These are phyloP conservation scores for Cercophora samala DNA, from an alignment of 495 filamentous ascomycete genomes.

Conservation along the genomic window DNA sequence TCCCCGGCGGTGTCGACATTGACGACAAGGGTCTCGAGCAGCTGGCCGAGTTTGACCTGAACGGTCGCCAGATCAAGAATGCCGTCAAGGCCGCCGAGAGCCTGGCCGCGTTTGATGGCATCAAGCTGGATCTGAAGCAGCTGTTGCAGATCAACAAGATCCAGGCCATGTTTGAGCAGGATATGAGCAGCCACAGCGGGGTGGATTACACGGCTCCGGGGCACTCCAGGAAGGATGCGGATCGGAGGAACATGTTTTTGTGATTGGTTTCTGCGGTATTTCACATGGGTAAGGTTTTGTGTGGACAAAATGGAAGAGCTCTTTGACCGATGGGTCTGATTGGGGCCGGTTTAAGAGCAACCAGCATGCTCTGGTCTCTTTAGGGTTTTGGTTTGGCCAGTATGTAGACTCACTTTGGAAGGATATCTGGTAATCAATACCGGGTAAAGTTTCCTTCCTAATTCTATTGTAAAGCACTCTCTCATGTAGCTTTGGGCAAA, in stretches of 20 bases:
- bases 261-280: constrained; percentile 14
- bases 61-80: constrained; percentile 64
- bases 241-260: constrained; percentile 33
- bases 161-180: constrained; percentile 35
- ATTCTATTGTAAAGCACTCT: too few relatives aligned
- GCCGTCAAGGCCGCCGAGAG: constrained; percentile 53
- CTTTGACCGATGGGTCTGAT: too few relatives aligned
- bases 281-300: too few relatives aligned
- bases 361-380: too few relatives aligned
- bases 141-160: constrained; percentile 34
- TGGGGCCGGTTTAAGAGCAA: background rate
- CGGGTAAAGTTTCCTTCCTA: too few relatives aligned
- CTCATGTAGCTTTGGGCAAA: too few relatives aligned
- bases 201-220: constrained; percentile 38
- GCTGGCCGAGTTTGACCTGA: constrained; percentile 49
- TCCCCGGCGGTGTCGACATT: constrained; percentile 40
- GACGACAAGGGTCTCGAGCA: constrained; percentile 40
- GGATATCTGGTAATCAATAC: too few relatives aligned
- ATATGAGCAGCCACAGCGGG: constrained; percentile 29
- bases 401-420: too few relatives aligned
- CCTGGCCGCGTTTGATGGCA: constrained; percentile 33
- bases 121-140: constrained; percentile 30
- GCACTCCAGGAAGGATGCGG: constrained; percentile 24
- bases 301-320: too few relatives aligned
- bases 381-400: too few relatives aligned